These are phyloP conservation scores for Ananas comosus DNA, from an alignment of 176 grass and related monocot species.

Conservation along the genomic window DNA sequence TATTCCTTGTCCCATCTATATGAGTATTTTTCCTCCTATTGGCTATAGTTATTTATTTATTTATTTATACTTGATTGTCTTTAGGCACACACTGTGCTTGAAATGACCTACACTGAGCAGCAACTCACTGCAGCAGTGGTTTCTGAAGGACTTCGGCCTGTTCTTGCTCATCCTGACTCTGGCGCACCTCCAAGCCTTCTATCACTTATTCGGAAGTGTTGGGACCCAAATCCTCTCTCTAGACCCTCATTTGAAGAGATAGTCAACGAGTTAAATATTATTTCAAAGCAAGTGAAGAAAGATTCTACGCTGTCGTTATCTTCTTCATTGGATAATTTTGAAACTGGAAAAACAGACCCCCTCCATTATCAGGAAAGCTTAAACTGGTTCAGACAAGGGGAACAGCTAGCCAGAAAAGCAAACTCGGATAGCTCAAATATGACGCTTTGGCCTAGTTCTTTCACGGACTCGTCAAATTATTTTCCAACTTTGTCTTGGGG, in stretches of 20 bases:
- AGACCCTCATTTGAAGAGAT: slow-evolving; percentile 80
- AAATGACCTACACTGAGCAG: slow-evolving; percentile 98
- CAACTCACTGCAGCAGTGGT: slow-evolving; percentile 78
- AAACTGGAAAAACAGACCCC: slow-evolving; percentile 27
- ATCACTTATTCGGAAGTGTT: slow-evolving; percentile 63
- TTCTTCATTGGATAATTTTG: slow-evolving; percentile 19
- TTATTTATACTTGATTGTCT: slow-evolving; percentile 11
- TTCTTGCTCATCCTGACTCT: slow-evolving; percentile 47
- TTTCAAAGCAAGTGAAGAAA: slow-evolving; percentile 33
- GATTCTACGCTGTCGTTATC: slow-evolving; percentile 22
- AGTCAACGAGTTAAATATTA: slow-evolving; percentile 36
- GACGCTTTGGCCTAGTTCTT: slow-evolving; percentile 33
- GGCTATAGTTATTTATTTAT: no score
- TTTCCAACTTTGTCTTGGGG: slow-evolving; percentile 84
- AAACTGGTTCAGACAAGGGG: slow-evolving; percentile 72
- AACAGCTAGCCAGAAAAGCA: slow-evolving; percentile 40
- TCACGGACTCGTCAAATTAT: slow-evolving; percentile 30
- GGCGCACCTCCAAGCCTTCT: slow-evolving; percentile 57
- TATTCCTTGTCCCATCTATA: no score
- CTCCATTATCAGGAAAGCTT: slow-evolving; percentile 58
- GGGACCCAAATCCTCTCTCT: slow-evolving; percentile 61
- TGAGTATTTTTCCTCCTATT: no score
- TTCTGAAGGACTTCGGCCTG: slow-evolving; percentile 67
- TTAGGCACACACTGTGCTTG: slow-evolving; percentile 93
- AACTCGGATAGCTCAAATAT: slow-evolving; percentile 21